Evolutionary conservation across 2,329 filamentous ascomycete genomes (phyloP), one percentile per base, ranked within the genome.

Genomic region (Pezicula carpinea): DNA sequence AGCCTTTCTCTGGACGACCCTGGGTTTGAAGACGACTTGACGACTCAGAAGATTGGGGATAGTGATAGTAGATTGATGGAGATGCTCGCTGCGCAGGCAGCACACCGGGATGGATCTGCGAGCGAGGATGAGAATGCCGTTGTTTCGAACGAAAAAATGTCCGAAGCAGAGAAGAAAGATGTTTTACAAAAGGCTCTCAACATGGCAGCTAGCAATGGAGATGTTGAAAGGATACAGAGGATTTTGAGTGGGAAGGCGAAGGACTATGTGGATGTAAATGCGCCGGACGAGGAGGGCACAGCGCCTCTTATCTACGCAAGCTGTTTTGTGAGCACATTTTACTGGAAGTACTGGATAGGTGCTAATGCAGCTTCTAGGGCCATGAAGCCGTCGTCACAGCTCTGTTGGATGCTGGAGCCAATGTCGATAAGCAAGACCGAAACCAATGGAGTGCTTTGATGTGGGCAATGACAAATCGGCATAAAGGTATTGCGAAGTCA

Each of bases 381-480:
- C 93, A 99, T 65, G 88, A 95, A 67, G 79, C 85, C 39, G 91
- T 96, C 4, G 93, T 97, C 19, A 79, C 85, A 49, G 82, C 85
- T 32, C 77, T 99, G 43, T 80, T 99, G 44, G 80, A 89, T 49
- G 89, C 89, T 8, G 91, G 92, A 19, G 92, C 86, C 33, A 80
- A 89, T 59, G 90, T 97, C 44, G 90, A 99, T 69, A 85, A 85
- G 59, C 92, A 97, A 67, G 93, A 99, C 64, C 87, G 85, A 53
- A 97, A 97, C 64, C 86, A 95, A 63, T 99, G 93, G 93, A 97
- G 89, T 60, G 88, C 93, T 13, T 75, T 99, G 51, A 99, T 99
- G 91, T 99, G 93, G 93, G 92, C 93, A 42, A 97, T 97, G 89
- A 99, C 93, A 47, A 99, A 99, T 67, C 76, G 91, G 48, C 93